These are phyloP conservation scores for Populus davidiana DNA, from an alignment of 345 rosid species.

Conservation along the genomic window DNA sequence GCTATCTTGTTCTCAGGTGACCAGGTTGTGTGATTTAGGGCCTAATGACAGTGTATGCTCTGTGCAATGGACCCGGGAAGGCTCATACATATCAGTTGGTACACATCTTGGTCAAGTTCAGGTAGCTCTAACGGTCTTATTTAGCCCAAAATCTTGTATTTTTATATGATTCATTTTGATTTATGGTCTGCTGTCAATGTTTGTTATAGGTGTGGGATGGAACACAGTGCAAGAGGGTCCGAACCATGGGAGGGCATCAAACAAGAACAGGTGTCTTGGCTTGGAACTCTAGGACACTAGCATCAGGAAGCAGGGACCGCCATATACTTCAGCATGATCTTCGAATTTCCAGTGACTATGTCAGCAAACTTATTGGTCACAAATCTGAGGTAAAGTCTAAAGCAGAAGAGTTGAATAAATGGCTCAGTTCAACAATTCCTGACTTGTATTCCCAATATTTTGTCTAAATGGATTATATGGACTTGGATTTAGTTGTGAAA, in stretches of 20 bases:
- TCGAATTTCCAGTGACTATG: conserved; percentile 63
- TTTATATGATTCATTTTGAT: not conserved
- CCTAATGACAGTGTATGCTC: conserved; percentile 80
- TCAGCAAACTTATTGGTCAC: conserved; percentile 84
- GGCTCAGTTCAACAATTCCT: not conserved
- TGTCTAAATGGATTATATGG: not conserved
- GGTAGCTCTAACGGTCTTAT: conserved; percentile 42
- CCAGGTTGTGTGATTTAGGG: conserved; percentile 88
- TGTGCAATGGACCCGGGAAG: conserved; percentile 95
- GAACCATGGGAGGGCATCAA: conserved; percentile 93
- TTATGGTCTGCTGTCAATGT: not conserved
- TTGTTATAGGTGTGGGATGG: conserved; percentile 84
- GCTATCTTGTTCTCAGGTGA: conserved; percentile 51
- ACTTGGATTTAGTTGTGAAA: not conserved
- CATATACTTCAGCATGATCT: conserved; percentile 95
- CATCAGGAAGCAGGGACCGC: conserved; percentile 95
- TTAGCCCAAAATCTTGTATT: not conserved
- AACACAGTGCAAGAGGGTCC: conserved; percentile 69
- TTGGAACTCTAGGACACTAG: conserved; percentile 79
- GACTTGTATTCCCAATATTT: not conserved
- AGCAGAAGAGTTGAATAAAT: no score
- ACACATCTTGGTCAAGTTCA: conserved; percentile 85
- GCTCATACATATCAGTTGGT: conserved; percentile 88
- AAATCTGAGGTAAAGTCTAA: conserved; percentile 67
- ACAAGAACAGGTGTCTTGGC: conserved; percentile 94